Conservation (phyloP, 495 filamentous ascomycete species). For the Talaromyces nanjingensis region DNA sequence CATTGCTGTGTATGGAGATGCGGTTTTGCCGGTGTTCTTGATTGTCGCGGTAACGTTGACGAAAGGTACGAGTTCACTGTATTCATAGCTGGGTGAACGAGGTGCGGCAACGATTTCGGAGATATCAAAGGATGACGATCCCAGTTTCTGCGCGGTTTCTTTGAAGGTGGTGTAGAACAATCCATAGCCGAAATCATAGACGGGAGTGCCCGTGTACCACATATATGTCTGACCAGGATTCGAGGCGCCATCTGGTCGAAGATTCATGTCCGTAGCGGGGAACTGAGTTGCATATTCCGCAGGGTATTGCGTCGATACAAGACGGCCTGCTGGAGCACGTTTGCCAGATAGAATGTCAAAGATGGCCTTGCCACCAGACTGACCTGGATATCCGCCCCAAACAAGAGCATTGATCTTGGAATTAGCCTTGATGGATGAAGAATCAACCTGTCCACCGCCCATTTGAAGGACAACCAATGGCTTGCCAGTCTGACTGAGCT, state of each 20-base stretch:
- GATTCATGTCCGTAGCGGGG: slow-evolving; percentile 49
- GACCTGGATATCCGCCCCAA: slow-evolving; percentile 57
- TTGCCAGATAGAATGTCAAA: slow-evolving; percentile 48
- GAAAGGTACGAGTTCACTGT: slow-evolving; percentile 32
- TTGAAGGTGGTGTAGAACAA: slow-evolving; percentile 46
- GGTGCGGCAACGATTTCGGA: slow-evolving; percentile 19
- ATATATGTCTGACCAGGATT: slow-evolving; percentile 53
- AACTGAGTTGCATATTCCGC: slow-evolving; percentile 45
- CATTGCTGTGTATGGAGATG: slow-evolving; percentile 56
- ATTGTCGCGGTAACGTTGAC: slow-evolving; percentile 35
- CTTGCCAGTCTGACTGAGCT: slow-evolving; percentile 44
- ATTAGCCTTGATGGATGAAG: slow-evolving; percentile 42
- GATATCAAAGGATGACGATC: slow-evolving; percentile 20
- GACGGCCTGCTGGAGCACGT: slow-evolving; percentile 48
- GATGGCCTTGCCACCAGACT: slow-evolving; percentile 49
- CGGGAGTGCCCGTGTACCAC: slow-evolving; percentile 50
- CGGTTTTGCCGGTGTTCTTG: slow-evolving; percentile 45
- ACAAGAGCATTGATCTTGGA: slow-evolving; percentile 44
- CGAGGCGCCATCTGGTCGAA: slow-evolving; percentile 35
- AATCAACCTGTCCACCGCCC: slow-evolving; percentile 54
- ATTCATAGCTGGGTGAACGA: slow-evolving; percentile 17
- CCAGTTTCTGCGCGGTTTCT: slow-evolving; percentile 10
- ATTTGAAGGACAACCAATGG: slow-evolving; percentile 52
- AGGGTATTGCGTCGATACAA: slow-evolving; percentile 53
- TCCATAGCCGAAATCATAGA: slow-evolving; percentile 51